A percentile compares a stretch with the other conserved stretches of the same genome.
phyloP scores from a whole-genome alignment of 371 early-diverging fungal species.

The Lichtheimia hyalospora region DNA sequence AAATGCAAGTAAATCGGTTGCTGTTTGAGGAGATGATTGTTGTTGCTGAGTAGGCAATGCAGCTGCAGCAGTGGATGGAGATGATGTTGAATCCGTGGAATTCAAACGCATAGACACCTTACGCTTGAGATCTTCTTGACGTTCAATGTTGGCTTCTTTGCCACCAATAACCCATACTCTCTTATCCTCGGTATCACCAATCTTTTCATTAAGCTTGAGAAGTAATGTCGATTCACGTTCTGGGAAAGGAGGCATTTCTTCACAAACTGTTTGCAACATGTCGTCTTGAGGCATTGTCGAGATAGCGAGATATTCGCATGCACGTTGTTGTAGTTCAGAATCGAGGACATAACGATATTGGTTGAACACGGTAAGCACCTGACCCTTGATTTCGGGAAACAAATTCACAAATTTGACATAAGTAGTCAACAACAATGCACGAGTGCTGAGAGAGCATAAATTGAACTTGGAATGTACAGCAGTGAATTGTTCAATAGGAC shows the following conservation, averaged over 20 bases:
- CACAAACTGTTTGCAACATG: constrained; percentile 89
- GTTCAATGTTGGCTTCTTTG: constrained; percentile 74
- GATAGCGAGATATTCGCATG: constrained; percentile 92
- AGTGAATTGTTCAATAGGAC: constrained; percentile 91
- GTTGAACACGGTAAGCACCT: constrained; percentile 81
- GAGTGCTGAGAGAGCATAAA: constrained; percentile 75
- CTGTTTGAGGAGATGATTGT: not conserved
- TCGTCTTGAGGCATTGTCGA: constrained; percentile 82
- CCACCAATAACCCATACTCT: constrained; percentile 95
- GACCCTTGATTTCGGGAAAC: constrained; percentile 95
- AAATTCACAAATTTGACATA: constrained; percentile 93
- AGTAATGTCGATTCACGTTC: constrained; percentile 91
- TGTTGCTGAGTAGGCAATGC: not conserved
- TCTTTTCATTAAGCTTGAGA: constrained; percentile 76
- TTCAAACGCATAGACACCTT: constrained; percentile 43
- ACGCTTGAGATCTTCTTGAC: constrained; percentile 45
- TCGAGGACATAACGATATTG: constrained; percentile 87
- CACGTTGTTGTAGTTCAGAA: constrained; percentile 94
- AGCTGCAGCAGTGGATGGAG: constrained; percentile 10
- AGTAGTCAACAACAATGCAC: constrained; percentile 86
- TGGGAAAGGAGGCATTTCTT: constrained; percentile 97
- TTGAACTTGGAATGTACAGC: constrained; percentile 90
- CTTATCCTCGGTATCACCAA: constrained; percentile 91
- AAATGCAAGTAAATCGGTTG: constrained; percentile 33
- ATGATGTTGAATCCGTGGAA: constrained; percentile 12